These are phyloP conservation scores for Microstegium vimineum DNA, from an alignment of 176 grass and related monocot species.

Conservation along the genomic window DNA sequence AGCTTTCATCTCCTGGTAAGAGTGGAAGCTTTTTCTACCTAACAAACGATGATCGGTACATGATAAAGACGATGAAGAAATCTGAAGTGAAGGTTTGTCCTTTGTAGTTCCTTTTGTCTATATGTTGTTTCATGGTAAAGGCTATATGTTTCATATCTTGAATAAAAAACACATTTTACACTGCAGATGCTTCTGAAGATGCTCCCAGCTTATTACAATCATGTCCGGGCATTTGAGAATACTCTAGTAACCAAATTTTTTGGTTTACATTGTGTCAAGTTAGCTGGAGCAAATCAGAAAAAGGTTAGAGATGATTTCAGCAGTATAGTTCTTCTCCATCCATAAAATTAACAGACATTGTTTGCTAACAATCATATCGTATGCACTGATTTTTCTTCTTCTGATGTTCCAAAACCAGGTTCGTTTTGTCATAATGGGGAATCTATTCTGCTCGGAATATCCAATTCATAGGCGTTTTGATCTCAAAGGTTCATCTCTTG, in stretches of 20 bases:
- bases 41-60: conserved; percentile 85
- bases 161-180: conserved; percentile 1
- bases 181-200: conserved; percentile 91
- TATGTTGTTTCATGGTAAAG: conserved; percentile 6
- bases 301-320: conserved; percentile 61
- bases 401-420: conserved; percentile 43
- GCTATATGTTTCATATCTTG: neutral
- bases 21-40: conserved; percentile 98
- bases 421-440: conserved; percentile 99
- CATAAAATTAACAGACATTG: neutral
- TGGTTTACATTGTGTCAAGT: conserved; percentile 89
- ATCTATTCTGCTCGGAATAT: conserved; percentile 83
- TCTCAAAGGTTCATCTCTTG: conserved; percentile 98
- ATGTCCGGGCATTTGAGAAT: conserved; percentile 80
- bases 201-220: conserved; percentile 97
- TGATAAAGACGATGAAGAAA: conserved; percentile 99
- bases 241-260: conserved; percentile 95
- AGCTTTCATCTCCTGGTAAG: conserved; percentile 95
- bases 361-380: neutral
- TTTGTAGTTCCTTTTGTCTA: neutral
- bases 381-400: conserved; percentile 23
- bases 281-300: conserved; percentile 85
- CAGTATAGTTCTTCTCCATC: conserved; percentile 28
- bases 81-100: conserved; percentile 95
- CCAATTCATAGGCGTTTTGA: conserved; percentile 92